A percentile compares a stretch with the other conserved stretches of the same genome.
Evolutionary conservation across 257 asterid genomes (phyloP).

Genomic region (Solanum neorickii): DNA sequence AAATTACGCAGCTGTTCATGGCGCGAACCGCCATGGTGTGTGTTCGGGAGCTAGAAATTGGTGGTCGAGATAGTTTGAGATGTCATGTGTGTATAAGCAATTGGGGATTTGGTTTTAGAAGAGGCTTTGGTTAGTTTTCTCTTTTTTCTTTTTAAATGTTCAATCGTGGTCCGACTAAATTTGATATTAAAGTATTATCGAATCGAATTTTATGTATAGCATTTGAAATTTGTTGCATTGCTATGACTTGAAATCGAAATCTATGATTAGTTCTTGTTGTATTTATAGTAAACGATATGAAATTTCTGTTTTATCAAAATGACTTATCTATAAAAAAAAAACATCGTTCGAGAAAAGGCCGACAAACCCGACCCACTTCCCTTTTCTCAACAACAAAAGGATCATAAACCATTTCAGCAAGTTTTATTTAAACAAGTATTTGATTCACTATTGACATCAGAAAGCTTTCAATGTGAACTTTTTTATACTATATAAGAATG

Average conservation of each 20-base stretch:
- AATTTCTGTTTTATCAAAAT: not conserved
- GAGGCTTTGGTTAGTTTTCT: not conserved
- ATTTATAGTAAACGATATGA: not conserved
- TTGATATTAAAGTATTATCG: too few species aligned
- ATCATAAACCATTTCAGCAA: not conserved
- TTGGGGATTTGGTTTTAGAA: not conserved
- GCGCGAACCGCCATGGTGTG: conserved; percentile 67
- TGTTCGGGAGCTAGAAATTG: not conserved
- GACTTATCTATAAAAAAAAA: too few species aligned
- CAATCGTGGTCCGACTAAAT: not conserved
- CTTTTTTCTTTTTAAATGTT: too few species aligned
- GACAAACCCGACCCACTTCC: not conserved
- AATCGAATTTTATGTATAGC: too few species aligned
- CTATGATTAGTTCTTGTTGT: not conserved
- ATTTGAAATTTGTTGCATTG: too few species aligned
- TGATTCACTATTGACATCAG: not conserved
- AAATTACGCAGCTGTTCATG: conserved; percentile 41
- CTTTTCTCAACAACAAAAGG: not conserved
- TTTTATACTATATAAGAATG: not conserved
- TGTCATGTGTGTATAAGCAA: not conserved
- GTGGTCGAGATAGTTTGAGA: not conserved
- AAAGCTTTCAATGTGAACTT: not conserved
- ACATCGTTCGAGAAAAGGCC: too few species aligned
- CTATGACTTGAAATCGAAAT: not conserved
- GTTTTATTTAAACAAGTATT: not conserved